Evolutionary conservation across 129 eudicot genomes (phyloP).

Genomic region (Smallanthus sonchifolius): DNA sequence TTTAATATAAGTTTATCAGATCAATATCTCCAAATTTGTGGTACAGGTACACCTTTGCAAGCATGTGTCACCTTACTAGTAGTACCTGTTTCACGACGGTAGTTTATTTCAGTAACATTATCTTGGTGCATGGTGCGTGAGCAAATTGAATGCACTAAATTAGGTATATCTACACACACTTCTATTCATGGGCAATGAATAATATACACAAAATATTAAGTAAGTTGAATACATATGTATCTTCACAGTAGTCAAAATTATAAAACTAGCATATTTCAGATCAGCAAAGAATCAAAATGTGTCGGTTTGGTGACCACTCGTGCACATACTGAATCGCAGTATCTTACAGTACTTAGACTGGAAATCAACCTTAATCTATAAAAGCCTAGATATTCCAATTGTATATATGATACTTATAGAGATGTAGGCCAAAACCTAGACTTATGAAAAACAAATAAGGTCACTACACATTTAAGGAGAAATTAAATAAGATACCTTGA

Average conservation of each 20-base stretch:
- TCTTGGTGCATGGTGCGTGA: background rate
- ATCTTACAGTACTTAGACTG: background rate
- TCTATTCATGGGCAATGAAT: background rate
- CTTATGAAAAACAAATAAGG: background rate
- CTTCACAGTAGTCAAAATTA: background rate
- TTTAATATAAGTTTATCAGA: constrained; percentile 13
- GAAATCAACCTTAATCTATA: background rate
- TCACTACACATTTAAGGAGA: background rate
- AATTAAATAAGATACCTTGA: background rate
- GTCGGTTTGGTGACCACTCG: background rate
- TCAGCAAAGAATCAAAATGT: background rate
- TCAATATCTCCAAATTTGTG: background rate
- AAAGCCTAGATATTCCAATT: background rate
- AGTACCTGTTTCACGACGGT: constrained; percentile 10
- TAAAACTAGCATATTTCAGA: background rate
- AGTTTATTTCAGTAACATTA: background rate
- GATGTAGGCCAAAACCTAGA: background rate
- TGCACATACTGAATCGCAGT: background rate
- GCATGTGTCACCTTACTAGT: constrained; percentile 10
- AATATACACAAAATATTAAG: background rate
- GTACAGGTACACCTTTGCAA: constrained; percentile 15
- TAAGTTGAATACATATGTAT: background rate
- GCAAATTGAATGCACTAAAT: background rate
- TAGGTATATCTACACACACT: background rate
- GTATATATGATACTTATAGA: background rate